Base-by-base conservation (phyloP, 2,329 filamentous ascomycete species). In the Fusarium compactum region DNA sequence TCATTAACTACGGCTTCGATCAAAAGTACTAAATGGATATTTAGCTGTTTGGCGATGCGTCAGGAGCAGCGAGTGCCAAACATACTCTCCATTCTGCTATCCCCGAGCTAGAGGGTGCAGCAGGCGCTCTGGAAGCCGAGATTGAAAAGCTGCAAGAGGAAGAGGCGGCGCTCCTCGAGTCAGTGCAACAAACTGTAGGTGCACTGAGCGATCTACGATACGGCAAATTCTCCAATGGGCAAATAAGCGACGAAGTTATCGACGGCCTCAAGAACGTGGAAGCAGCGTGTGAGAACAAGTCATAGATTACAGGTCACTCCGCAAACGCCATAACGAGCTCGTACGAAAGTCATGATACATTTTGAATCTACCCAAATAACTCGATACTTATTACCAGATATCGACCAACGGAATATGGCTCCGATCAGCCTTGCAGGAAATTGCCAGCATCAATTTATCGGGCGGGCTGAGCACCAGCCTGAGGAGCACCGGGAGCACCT, bases 131-230 rank as follows among this genome's bases (percentile, higher is more conserved):
- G 29, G 88, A 94, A 75, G 84, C 84, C 22, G 91, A 96, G 76
- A 88, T 95, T 58, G 82, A 85, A 62, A 83, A 82, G 41, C 83
- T 95, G 7, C 87, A 93, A 71, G 82, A 86, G 34, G 91, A 95
- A 71, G 89, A 91, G 56, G 83, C 85, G 1, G 78, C 78, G 3
- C 81, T 94, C 5, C 79, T 92, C 8, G 83, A 86, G 6, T 86
- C 88, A 14, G 86, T 96, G 54, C 85, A 86, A 69, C 85, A 89
- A 59, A 90, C 86, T 0, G 86, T 96, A 18, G 91, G 91, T 32
- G 89, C 87, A 50, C 82, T 97, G 77, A 97, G 93, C 79, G 93
- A 97, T 79, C 84, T 97, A 58, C 89, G 92, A 47, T 95, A 96
- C 75, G 94, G 94, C 40, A 90, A 90, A 58, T 86, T 96, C 62